phyloP scores from a whole-genome alignment of 768 basidiomycete genomes.

The Auricularia sp. region DNA sequence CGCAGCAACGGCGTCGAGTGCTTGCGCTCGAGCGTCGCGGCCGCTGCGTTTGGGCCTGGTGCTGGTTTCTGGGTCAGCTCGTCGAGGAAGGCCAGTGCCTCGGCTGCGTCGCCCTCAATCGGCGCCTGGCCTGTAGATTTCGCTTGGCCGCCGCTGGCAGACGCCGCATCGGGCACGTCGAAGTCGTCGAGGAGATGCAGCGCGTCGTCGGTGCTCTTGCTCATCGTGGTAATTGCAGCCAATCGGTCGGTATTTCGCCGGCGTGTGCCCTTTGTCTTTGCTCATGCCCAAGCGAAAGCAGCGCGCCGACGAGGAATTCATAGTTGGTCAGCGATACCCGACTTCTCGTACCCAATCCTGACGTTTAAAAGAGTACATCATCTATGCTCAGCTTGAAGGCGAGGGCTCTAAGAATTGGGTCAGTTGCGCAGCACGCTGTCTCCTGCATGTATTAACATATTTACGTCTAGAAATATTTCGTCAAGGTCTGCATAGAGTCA shows the following conservation, averaged over 20 bases:
- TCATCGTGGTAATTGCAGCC: no score
- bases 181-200: slow-evolving; percentile 91
- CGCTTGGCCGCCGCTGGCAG: slow-evolving; percentile 1
- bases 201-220: slow-evolving; percentile 46
- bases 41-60: slow-evolving; percentile 5
- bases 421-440: no score
- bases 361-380: neutral
- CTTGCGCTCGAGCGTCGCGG: neutral
- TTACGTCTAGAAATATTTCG: slow-evolving; percentile 44
- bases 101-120: slow-evolving; percentile 59
- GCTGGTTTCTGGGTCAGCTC: slow-evolving; percentile 76
- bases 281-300: neutral
- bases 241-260: no score
- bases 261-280: neutral
- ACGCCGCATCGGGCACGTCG: slow-evolving; percentile 47
- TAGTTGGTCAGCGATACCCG: neutral
- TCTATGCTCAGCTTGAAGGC: neutral
- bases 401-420: neutral
- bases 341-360: neutral
- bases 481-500: slow-evolving; percentile 39
- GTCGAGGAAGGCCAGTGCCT: slow-evolving; percentile 87
- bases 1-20: neutral
- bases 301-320: neutral
- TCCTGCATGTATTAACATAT: no score
- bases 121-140: slow-evolving; percentile 8